These are phyloP conservation scores for Populus hybrid DNA, from an alignment of 441 rosid genomes.

Conservation along the genomic window DNA sequence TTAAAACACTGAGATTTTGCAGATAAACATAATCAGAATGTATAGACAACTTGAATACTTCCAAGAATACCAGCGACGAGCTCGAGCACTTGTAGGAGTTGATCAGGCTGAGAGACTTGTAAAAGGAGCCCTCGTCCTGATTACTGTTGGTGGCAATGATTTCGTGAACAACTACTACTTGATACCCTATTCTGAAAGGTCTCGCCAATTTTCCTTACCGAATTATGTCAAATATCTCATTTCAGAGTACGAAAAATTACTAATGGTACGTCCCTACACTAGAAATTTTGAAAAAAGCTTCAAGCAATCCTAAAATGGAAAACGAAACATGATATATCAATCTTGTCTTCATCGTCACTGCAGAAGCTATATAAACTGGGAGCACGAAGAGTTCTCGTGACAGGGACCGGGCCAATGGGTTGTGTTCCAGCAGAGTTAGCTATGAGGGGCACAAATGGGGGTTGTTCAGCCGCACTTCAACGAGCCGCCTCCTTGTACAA, in stretches of 20 bases:
- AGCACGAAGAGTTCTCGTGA: slow-evolving; percentile 63
- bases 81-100: slow-evolving; percentile 26
- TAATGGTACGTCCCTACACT: slow-evolving; percentile 1
- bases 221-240: slow-evolving; percentile 30
- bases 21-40: slow-evolving; percentile 29
- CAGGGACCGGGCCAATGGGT: slow-evolving; percentile 78
- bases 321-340: neutral
- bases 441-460: slow-evolving; percentile 36
- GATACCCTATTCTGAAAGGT: slow-evolving; percentile 38
- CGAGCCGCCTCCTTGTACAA: too few species aligned
- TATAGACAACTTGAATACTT: slow-evolving; percentile 30
- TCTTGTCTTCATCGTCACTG: neutral
- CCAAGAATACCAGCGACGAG: slow-evolving; percentile 28
- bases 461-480: slow-evolving; percentile 34
- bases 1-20: neutral
- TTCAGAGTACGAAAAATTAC: slow-evolving; percentile 22
- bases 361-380: slow-evolving; percentile 62
- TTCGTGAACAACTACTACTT: slow-evolving; percentile 47
- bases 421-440: slow-evolving; percentile 75
- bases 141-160: slow-evolving; percentile 48
- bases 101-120: slow-evolving; percentile 18
- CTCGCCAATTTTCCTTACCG: slow-evolving; percentile 31
- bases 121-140: slow-evolving; percentile 31
- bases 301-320: neutral
- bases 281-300: neutral